Conservation (phyloP, 495 filamentous ascomycete species). For the Daldinia vernicosa region DNA sequence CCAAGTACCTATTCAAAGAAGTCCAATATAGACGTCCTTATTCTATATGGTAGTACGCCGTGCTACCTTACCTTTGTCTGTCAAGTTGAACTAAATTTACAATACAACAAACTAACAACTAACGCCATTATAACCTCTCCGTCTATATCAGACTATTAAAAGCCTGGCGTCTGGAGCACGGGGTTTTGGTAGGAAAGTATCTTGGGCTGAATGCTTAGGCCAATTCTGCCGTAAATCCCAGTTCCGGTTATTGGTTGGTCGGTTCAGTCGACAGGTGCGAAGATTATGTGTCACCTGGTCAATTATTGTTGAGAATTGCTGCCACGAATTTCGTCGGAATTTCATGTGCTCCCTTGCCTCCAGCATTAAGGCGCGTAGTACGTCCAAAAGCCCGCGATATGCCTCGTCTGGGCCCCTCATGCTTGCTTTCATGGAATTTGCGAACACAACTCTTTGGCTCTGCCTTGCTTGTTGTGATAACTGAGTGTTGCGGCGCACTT, state of each 20-base stretch:
- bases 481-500: background rate
- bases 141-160: background rate
- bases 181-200: background rate
- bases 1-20: background rate
- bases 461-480: background rate
- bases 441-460: background rate
- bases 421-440: background rate
- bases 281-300: background rate
- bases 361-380: constrained; percentile 4
- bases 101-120: background rate
- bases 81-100: background rate
- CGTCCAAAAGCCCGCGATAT: background rate
- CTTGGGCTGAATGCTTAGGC: background rate
- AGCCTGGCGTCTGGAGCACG: background rate
- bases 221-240: background rate
- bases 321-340: background rate
- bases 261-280: background rate
- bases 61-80: background rate
- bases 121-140: background rate
- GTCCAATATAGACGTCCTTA: background rate
- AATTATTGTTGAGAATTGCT: background rate
- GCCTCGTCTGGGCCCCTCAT: background rate
- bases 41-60: background rate
- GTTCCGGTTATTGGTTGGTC: background rate
- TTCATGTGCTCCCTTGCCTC: background rate